Evolutionary conservation across 768 basidiomycete genomes (phyloP).

Genomic region (Mycena crocata): DNA sequence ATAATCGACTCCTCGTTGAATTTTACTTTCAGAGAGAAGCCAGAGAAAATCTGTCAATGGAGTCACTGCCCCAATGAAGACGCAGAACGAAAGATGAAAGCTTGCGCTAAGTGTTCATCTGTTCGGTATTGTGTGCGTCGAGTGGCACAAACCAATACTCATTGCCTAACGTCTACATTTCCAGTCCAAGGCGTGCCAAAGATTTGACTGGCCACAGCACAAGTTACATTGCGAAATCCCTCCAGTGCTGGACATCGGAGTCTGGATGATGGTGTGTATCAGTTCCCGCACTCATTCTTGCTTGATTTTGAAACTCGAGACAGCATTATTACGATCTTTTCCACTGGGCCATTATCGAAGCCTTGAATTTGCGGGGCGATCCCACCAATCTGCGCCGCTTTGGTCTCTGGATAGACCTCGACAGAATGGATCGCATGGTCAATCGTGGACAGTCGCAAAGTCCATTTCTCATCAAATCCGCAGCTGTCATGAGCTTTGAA

Average conservation of each 20-base stretch:
- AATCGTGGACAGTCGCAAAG: not conserved
- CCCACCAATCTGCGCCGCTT: not conserved
- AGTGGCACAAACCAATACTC: too few species aligned
- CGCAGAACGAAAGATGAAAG: too few species aligned
- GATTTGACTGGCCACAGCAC: conserved; percentile 8
- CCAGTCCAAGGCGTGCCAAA: conserved; percentile 4
- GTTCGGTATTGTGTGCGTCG: too few species aligned
- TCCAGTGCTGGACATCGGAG: not conserved
- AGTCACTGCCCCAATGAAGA: too few species aligned
- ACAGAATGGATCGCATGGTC: not conserved
- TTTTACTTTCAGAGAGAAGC: too few species aligned
- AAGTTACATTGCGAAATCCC: conserved; percentile 12
- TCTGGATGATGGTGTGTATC: not conserved
- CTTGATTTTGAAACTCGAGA: not conserved
- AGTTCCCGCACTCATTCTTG: too few species aligned
- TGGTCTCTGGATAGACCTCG: not conserved
- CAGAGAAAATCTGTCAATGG: too few species aligned
- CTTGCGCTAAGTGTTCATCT: too few species aligned
- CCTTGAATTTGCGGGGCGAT: not conserved
- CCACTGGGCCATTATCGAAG: conserved; percentile 10
- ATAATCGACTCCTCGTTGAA: too few species aligned
- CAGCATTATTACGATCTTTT: not conserved
- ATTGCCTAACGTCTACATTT: not conserved
- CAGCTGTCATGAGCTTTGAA: not conserved
- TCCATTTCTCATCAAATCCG: not conserved